These are phyloP conservation scores for Euphorbia lathyris DNA, from an alignment of 345 rosid species.

Conservation along the genomic window DNA sequence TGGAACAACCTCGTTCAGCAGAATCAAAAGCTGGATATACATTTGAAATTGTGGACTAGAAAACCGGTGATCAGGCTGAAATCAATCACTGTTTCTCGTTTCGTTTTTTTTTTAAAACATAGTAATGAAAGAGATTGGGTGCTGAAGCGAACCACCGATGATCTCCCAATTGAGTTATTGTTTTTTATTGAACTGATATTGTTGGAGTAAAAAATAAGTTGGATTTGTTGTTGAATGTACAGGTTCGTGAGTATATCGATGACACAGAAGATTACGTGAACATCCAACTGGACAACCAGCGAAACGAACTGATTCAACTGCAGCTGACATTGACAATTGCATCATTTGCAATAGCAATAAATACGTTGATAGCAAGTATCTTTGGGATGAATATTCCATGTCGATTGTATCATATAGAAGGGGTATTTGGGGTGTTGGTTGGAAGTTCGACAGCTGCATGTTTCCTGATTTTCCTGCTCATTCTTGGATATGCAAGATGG, in stretches of 20 bases:
- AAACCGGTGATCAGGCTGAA: too few species aligned
- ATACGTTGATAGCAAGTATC: conserved; percentile 56
- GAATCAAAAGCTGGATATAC: not conserved
- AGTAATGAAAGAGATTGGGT: too few species aligned
- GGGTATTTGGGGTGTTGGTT: conserved; percentile 58
- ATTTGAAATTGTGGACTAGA: too few species aligned
- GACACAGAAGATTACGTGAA: conserved; percentile 95
- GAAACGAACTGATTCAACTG: conserved; percentile 86
- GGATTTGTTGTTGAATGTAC: conserved; percentile 13
- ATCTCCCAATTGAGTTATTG: not conserved
- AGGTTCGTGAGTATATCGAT: conserved; percentile 92
- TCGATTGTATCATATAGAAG: conserved; percentile 25
- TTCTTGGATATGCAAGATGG: conserved; percentile 91
- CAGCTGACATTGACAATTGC: conserved; percentile 77
- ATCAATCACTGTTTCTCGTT: too few species aligned
- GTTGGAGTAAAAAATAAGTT: not conserved
- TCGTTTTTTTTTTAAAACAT: too few species aligned
- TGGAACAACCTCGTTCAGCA: not conserved
- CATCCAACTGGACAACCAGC: conserved; percentile 84
- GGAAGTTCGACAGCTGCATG: conserved; percentile 44
- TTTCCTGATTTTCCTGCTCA: conserved; percentile 58
- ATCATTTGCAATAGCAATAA: conserved; percentile 65
- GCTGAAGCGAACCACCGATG: too few species aligned
- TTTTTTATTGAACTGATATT: conserved; percentile 3
- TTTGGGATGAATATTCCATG: conserved; percentile 87